These are phyloP conservation scores for Lolium perenne DNA, from an alignment of 176 grass and related monocot species.

Conservation along the genomic window DNA sequence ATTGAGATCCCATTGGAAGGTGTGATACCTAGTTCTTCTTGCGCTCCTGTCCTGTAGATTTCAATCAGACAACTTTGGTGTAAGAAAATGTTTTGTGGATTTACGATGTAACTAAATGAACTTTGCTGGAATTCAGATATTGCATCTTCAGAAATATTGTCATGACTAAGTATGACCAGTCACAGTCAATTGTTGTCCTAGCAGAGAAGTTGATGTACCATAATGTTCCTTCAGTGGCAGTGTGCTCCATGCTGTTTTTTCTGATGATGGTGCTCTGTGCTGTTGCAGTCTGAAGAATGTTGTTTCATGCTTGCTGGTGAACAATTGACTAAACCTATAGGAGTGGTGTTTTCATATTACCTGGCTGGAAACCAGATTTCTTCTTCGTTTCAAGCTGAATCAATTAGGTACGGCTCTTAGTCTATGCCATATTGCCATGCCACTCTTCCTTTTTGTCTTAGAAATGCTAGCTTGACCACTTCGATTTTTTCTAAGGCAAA, in stretches of 20 bases:
- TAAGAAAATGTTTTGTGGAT: not conserved
- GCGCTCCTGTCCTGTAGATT: not conserved
- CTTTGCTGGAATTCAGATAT: conserved; percentile 11
- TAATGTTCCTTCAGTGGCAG: not conserved
- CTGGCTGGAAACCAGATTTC: conserved; percentile 25
- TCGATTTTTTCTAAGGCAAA: not conserved
- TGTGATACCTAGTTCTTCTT: not conserved
- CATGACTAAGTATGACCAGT: not conserved
- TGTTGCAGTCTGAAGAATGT: conserved; percentile 14
- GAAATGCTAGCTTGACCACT: not conserved
- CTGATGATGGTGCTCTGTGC: not conserved
- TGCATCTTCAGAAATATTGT: not conserved
- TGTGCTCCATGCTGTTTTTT: conserved; percentile 3
- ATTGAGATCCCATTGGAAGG: not conserved
- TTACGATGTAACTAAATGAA: not conserved
- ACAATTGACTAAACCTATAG: not conserved
- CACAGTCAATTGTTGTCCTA: conserved; percentile 1
- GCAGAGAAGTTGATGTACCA: conserved; percentile 12
- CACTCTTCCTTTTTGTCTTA: not conserved
- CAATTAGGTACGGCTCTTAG: not conserved
- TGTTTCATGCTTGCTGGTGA: not conserved
- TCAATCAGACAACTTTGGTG: conserved; percentile 17
- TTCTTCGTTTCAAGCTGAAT: not conserved
- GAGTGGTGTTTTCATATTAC: not conserved
- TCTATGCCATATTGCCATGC: not conserved